These are phyloP conservation scores for Erythrobasidium hasegawianum DNA, from an alignment of 1,284 basidiomycete genomes.

Conservation along the genomic window DNA sequence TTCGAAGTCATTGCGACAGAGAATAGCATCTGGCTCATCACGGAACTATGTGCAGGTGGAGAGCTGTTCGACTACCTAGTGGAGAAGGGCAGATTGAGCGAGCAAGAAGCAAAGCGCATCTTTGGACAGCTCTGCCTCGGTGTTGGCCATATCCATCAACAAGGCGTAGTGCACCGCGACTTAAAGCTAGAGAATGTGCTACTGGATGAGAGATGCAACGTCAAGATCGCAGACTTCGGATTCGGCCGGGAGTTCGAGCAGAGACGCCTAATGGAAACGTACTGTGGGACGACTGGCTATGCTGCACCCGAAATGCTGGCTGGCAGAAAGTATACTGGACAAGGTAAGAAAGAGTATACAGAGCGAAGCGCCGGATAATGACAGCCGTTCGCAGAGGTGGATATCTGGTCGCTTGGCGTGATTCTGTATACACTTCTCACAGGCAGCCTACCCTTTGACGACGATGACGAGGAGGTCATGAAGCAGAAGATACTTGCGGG, in stretches of 20 bases:
- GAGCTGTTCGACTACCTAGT: slow-evolving; percentile 54
- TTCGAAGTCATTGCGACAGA: slow-evolving; percentile 98
- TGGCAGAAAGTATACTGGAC: slow-evolving; percentile 82
- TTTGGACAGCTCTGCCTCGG: slow-evolving; percentile 52
- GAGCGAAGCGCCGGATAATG: not conserved
- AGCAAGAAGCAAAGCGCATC: slow-evolving; percentile 48
- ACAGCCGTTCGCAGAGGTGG: slow-evolving; percentile 64
- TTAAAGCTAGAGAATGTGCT: slow-evolving; percentile 57
- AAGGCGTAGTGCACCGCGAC: slow-evolving; percentile 52
- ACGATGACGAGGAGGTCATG: slow-evolving; percentile 90
- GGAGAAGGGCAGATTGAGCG: slow-evolving; percentile 47
- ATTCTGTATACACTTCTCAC: slow-evolving; percentile 92
- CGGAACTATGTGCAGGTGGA: slow-evolving; percentile 91
- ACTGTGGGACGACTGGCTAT: slow-evolving; percentile 93
- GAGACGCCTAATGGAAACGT: slow-evolving; percentile 82
- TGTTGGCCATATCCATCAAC: slow-evolving; percentile 50
- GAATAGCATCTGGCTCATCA: slow-evolving; percentile 90
- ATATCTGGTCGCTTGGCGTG: slow-evolving; percentile 94
- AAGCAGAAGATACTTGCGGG: slow-evolving; percentile 77
- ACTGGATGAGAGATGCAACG: slow-evolving; percentile 51
- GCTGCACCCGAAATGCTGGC: slow-evolving; percentile 93
- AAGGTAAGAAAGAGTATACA: slow-evolving; percentile 56
- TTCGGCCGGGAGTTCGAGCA: slow-evolving; percentile 92
- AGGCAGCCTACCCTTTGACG: slow-evolving; percentile 93
- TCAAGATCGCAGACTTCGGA: slow-evolving; percentile 82